A percentile compares a stretch with the other conserved stretches of the same genome.
Conservation (phyloP, 2,329 filamentous ascomycete genomes). For the Fonsecaea multimorphosa region DNA sequence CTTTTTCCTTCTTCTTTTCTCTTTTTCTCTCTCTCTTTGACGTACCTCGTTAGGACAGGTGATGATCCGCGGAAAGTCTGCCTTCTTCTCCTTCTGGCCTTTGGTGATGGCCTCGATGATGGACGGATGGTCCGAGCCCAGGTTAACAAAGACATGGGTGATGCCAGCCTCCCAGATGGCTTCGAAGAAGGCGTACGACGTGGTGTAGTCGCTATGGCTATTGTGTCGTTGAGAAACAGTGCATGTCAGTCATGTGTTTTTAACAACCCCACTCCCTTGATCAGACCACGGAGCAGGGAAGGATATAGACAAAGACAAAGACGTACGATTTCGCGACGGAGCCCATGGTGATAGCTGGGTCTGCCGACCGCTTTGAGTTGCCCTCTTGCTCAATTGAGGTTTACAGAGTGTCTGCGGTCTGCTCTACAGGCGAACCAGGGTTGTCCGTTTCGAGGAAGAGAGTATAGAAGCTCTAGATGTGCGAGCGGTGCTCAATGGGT, state of each 20-base stretch:
- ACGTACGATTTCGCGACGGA: conserved; percentile 29
- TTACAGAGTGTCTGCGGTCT: too few species aligned
- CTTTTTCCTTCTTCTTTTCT: too few species aligned
- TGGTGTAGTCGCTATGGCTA: conserved; percentile 60
- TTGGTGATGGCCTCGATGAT: conserved; percentile 83
- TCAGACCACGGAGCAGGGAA: neutral
- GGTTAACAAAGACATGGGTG: conserved; percentile 59
- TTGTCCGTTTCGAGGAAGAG: neutral
- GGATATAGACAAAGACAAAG: too few species aligned
- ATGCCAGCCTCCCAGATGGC: conserved; percentile 72
- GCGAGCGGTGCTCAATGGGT: neutral
- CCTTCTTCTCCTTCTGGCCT: conserved; percentile 70
- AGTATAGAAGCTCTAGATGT: neutral
- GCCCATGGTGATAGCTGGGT: conserved; percentile 27
- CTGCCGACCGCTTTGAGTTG: neutral
- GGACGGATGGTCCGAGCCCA: conserved; percentile 68
- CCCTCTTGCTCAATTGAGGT: neutral
- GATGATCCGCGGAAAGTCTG: conserved; percentile 72
- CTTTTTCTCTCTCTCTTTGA: neutral
- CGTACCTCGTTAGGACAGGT: conserved; percentile 79
- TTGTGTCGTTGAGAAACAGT: too few species aligned
- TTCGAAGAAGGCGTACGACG: conserved; percentile 83
- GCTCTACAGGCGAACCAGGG: too few species aligned
- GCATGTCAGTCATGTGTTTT: too few species aligned
- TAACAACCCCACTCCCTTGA: neutral